phyloP scores from a whole-genome alignment of 2,329 filamentous ascomycete species.

The Immersiporthe knoxdaviesiana region DNA sequence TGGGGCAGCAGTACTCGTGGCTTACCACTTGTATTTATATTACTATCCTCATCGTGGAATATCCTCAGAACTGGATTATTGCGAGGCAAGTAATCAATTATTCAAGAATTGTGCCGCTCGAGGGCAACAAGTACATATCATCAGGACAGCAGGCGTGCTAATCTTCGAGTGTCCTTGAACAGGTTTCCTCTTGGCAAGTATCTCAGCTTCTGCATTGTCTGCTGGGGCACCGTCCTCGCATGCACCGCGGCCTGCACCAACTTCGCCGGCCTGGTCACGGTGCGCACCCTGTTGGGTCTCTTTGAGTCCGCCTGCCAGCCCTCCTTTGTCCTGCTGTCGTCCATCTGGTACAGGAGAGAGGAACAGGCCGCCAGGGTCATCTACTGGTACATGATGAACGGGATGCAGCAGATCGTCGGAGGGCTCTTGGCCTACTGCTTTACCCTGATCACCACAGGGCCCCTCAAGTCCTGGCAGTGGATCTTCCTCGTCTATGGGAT shows the following conservation, averaged over 20 bases:
- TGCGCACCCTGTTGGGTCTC: conserved; percentile 69
- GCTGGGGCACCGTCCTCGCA: conserved; percentile 65
- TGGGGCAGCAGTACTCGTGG: conserved; percentile 65
- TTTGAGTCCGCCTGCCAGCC: conserved; percentile 74
- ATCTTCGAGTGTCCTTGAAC: neutral
- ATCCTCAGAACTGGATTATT: conserved; percentile 64
- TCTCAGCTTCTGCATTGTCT: conserved; percentile 63
- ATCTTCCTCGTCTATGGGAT: conserved; percentile 70
- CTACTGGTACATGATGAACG: conserved; percentile 81
- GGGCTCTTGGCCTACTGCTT: conserved; percentile 71
- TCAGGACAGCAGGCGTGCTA: neutral
- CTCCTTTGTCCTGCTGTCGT: conserved; percentile 66
- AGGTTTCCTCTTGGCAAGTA: conserved; percentile 71
- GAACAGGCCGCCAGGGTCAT: conserved; percentile 70
- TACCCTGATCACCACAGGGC: conserved; percentile 54
- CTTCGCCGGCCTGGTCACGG: conserved; percentile 61
- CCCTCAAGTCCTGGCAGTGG: conserved; percentile 68
- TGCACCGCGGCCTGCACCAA: conserved; percentile 63
- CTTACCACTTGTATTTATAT: conserved; percentile 77
- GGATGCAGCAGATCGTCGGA: conserved; percentile 72
- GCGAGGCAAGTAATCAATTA: conserved; percentile 34
- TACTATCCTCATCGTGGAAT: conserved; percentile 70
- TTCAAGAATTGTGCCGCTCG: too few relatives aligned
- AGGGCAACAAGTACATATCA: too few relatives aligned
- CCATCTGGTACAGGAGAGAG: conserved; percentile 72